phyloP scores from a whole-genome alignment of 73 alveolate genomes.

The Paramecium caudatum region DNA sequence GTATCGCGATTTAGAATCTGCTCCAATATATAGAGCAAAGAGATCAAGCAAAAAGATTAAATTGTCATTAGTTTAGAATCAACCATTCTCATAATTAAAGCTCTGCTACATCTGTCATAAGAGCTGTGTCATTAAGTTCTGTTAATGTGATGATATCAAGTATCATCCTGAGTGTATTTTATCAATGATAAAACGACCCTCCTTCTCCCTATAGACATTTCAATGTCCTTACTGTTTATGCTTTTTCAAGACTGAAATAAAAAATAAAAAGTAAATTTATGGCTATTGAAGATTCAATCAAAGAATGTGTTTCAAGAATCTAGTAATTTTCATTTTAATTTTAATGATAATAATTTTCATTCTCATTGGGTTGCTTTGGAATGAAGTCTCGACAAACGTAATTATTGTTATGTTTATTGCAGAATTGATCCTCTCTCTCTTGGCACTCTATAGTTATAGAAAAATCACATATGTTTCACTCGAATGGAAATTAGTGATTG shows the following conservation, averaged over 20 bases:
- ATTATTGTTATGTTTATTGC: background rate
- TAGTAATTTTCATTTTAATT: background rate
- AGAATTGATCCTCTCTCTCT: background rate
- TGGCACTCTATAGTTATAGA: background rate
- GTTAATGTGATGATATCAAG: slow-evolving; percentile 26
- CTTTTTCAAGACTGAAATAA: slow-evolving; percentile 31
- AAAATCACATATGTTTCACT: background rate
- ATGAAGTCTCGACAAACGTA: background rate
- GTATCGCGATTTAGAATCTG: background rate
- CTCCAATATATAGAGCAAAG: background rate
- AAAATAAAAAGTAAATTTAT: background rate
- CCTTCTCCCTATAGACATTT: background rate
- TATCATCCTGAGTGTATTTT: slow-evolving; percentile 40
- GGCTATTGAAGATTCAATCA: background rate
- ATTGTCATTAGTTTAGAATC: slow-evolving; percentile 5
- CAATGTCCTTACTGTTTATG: slow-evolving; percentile 21
- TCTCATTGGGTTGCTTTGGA: background rate
- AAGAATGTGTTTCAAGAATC: background rate
- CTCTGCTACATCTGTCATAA: slow-evolving; percentile 17
- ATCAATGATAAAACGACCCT: background rate
- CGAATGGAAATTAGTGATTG: background rate
- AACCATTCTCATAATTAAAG: slow-evolving; percentile 13
- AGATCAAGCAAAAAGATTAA: slow-evolving; percentile 1
- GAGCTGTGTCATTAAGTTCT: background rate
- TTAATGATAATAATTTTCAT: background rate